phyloP scores from a whole-genome alignment of 2,329 filamentous ascomycete species.

The Coniochaeta sp. region DNA sequence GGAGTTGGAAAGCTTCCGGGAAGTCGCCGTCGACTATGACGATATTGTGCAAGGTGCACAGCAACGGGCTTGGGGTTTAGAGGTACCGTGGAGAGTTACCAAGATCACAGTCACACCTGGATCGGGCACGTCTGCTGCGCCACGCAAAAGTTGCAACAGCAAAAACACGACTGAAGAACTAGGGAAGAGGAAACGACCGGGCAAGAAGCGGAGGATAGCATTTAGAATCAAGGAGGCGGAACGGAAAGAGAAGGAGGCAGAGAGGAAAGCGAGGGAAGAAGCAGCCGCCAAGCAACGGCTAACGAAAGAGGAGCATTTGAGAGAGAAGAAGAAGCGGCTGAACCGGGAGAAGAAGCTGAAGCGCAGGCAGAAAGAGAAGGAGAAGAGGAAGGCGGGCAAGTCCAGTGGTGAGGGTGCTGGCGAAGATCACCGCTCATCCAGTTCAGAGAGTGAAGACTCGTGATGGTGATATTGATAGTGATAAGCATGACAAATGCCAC shows the following conservation, averaged over 20 bases:
- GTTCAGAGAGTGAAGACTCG: slow-evolving; percentile 3
- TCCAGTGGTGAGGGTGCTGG: neutral
- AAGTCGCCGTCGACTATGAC: slow-evolving; percentile 44
- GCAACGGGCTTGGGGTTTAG: slow-evolving; percentile 46
- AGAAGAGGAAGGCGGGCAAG: slow-evolving; percentile 33
- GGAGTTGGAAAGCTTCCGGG: slow-evolving; percentile 30
- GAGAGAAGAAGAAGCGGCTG: slow-evolving; percentile 55
- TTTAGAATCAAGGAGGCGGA: slow-evolving; percentile 36
- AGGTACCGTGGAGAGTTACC: slow-evolving; percentile 53
- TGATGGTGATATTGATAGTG: neutral
- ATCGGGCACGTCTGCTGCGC: neutral
- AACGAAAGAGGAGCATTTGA: slow-evolving; percentile 48
- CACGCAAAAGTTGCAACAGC: neutral
- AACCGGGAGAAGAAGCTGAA: slow-evolving; percentile 55
- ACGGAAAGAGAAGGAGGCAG: slow-evolving; percentile 26
- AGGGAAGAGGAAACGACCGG: slow-evolving; percentile 37
- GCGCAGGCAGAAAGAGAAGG: slow-evolving; percentile 49
- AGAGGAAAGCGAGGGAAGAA: slow-evolving; percentile 26
- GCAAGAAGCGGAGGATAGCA: slow-evolving; percentile 52
- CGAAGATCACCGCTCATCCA: slow-evolving; percentile 1
- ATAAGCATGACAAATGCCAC: no score
- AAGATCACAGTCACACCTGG: slow-evolving; percentile 26
- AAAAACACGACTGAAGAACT: slow-evolving; percentile 7
- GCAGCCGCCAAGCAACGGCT: slow-evolving; percentile 28
- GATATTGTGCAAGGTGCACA: slow-evolving; percentile 37